Conservation (phyloP, 768 basidiomycete species). For the Phylloporus sp. region DNA sequence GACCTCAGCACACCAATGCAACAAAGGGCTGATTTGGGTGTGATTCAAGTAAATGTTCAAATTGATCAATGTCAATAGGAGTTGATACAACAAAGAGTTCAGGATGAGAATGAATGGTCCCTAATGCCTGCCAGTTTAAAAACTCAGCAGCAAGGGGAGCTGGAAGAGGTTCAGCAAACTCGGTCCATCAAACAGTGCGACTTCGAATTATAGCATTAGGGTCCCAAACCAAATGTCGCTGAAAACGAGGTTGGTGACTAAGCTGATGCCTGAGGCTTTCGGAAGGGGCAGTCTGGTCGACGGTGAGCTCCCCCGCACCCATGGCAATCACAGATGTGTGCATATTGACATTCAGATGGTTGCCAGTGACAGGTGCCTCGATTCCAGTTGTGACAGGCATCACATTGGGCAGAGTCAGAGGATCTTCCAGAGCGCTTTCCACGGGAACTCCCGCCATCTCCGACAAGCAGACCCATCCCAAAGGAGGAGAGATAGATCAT, state of each 20-base stretch:
- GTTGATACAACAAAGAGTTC: conserved; percentile 36
- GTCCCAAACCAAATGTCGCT: not conserved
- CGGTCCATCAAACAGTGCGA: not conserved
- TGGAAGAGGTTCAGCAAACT: not conserved
- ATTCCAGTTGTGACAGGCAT: conserved; percentile 1
- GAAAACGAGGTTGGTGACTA: not conserved
- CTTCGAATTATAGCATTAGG: not conserved
- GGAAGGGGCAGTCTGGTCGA: not conserved
- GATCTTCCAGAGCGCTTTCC: no score
- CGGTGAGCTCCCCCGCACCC: not conserved
- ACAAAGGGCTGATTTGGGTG: conserved; percentile 42
- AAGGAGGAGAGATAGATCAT: conserved; percentile 1
- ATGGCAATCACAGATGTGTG: not conserved
- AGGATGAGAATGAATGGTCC: conserved; percentile 8
- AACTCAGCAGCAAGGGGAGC: not conserved
- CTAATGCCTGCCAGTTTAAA: not conserved
- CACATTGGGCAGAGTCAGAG: not conserved
- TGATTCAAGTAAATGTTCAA: conserved; percentile 22
- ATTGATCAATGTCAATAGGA: conserved; percentile 32
- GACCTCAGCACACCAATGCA: conserved; percentile 24
- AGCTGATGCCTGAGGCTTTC: not conserved
- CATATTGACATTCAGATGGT: not conserved
- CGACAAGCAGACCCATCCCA: not conserved
- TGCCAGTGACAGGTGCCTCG: not conserved
- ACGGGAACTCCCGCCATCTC: not conserved